phyloP scores from a whole-genome alignment of 2,329 filamentous ascomycete species.

The Pestalotiopsis sp. region DNA sequence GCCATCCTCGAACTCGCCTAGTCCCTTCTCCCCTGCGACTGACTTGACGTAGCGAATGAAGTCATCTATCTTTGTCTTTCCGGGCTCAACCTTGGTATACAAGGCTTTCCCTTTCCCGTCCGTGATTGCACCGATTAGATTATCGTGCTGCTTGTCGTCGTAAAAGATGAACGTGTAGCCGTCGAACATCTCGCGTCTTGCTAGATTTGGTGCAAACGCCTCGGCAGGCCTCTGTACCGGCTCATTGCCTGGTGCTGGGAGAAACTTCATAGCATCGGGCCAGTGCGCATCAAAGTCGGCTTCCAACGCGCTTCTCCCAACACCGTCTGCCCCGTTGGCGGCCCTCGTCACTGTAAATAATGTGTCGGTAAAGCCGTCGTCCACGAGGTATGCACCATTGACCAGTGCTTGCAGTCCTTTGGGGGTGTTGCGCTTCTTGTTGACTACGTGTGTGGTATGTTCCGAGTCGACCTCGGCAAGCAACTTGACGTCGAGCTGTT shows the following conservation, averaged over 20 bases:
- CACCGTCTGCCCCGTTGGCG: constrained; percentile 47
- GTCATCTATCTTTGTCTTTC: constrained; percentile 71
- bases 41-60: constrained; percentile 77
- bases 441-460: constrained; percentile 84
- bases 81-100: constrained; percentile 61
- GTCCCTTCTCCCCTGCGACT: constrained; percentile 73
- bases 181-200: constrained; percentile 74
- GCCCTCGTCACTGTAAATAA: constrained; percentile 63
- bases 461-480: constrained; percentile 70
- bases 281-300: constrained; percentile 77
- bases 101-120: constrained; percentile 84
- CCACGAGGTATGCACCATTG: constrained; percentile 78
- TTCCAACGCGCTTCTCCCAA: constrained; percentile 65
- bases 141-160: constrained; percentile 74
- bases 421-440: constrained; percentile 86
- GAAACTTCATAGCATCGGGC: constrained; percentile 72
- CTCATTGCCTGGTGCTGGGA: constrained; percentile 78
- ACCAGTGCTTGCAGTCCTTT: constrained; percentile 87
- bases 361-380: constrained; percentile 72
- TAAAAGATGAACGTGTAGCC: constrained; percentile 91
- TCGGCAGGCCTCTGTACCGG: constrained; percentile 67
- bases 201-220: constrained; percentile 71
- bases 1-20: constrained; percentile 65
- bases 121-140: constrained; percentile 73
- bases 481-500: constrained; percentile 88